Evolutionary conservation across 1,139 yeast species (phyloP), one percentile per base, ranked within the genome.

Genomic region (Geotrichum carabidarum): DNA sequence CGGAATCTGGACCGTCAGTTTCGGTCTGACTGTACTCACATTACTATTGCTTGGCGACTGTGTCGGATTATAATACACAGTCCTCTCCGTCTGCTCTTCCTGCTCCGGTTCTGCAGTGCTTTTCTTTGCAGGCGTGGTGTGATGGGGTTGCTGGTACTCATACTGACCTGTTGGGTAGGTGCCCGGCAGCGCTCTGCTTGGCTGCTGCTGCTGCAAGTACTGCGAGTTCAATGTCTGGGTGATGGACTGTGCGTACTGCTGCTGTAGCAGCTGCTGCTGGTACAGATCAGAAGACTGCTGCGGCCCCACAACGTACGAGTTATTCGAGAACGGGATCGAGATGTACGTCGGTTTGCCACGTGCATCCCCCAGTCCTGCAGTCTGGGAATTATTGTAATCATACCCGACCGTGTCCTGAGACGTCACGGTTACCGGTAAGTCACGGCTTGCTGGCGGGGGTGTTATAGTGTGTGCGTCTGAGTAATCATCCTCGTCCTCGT

Each of bases 1-100:
- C 1, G 75, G 76, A 38, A 72, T 72, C 52, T 69, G 72, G 12
- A 72, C 73, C 57, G 70, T 72, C 36, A 72, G 66, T 52, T 71
- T 70, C 9, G 76, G 76, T 46, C 75, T 22, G 27, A 22, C 27
- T 22, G 27, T 22, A 5, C 75, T 22, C 4, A 22, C 27, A 3
- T 3, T 22, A 5, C 27, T 22, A 22, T 22, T 22, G 27, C 5
- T 22, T 3, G 27, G 27, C 4, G 27, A 22, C 27, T 22, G 27
- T 22, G 27, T 22, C 4, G 27, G 27, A 5, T 22, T 22, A 5
- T 22, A 22, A 5, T 22, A 22, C 27, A 22, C 27, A 22, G 27
- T 22, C 5, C 27, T 22, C 5, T 22, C 27, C 4, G 27, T 22
- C 27, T 22, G 27, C 27, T 3, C 36, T 12, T 34, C n/a, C 36